phyloP scores from a whole-genome alignment of 1,139 yeast species.

The Citeromyces siamensis region DNA sequence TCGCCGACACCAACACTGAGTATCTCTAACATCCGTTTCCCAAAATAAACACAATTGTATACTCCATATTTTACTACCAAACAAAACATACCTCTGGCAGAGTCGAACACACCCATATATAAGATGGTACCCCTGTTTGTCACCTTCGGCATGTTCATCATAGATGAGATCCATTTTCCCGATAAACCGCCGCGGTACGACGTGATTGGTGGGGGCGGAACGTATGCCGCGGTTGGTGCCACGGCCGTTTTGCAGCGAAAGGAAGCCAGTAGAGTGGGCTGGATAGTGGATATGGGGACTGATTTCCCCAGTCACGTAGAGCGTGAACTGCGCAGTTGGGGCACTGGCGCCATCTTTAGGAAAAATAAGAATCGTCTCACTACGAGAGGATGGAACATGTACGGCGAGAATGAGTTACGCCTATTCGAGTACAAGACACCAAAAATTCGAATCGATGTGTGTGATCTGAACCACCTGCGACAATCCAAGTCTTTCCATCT shows the following conservation, averaged over 20 bases:
- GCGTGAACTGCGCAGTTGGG: conserved; percentile 42
- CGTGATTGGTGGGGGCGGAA: conserved; percentile 85
- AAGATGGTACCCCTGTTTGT: conserved; percentile 31
- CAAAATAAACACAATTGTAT: no score
- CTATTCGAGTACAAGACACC: conserved; percentile 45
- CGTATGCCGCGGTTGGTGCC: conserved; percentile 73
- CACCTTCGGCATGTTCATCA: conserved; percentile 80
- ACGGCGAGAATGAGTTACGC: conserved; percentile 50
- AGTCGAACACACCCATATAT: no score
- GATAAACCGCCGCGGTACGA: conserved; percentile 31
- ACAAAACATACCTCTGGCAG: no score
- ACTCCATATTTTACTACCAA: no score
- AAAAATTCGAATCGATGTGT: conserved; percentile 49
- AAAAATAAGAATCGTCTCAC: conserved; percentile 41
- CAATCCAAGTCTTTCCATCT: conserved; percentile 48
- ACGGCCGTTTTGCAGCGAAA: conserved; percentile 33
- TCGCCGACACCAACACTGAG: no score
- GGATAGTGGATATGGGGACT: conserved; percentile 68
- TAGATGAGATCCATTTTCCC: conserved; percentile 71
- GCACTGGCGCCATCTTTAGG: conserved; percentile 46
- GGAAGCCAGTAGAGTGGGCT: conserved; percentile 31
- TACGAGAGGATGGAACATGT: conserved; percentile 72
- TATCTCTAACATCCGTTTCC: no score
- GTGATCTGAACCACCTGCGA: conserved; percentile 36
- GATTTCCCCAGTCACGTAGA: conserved; percentile 46